Base-by-base conservation (phyloP, 2,329 filamentous ascomycete genomes). In the Amylocarpus encephaloides region DNA sequence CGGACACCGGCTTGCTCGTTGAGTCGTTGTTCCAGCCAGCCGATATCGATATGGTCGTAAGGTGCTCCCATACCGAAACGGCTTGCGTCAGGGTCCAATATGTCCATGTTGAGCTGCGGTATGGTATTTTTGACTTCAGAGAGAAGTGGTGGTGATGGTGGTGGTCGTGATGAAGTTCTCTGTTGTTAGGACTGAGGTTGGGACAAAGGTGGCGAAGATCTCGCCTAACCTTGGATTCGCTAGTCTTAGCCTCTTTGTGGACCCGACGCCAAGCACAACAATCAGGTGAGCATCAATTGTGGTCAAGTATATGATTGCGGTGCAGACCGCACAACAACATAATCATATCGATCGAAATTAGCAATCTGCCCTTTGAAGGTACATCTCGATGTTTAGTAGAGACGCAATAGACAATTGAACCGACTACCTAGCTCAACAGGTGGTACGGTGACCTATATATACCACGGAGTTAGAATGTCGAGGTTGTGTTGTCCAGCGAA, bases 41-140 rank as follows among this genome's bases (percentile, higher is more conserved):
- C 43, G 22, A 48, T 43, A 30, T 55, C 52, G 40, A 55, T 52
- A 33, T 46, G 32, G 18, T 55, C 34, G 47, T 50, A 55, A 12
- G 47, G 52, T 16, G 12, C 29, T 26, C 30, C 34, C 32, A 43
- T 43, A n/a, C 32, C 46, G 9, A 55, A n/a, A 11, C 19, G 29
- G 16, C 9, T 32, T 5, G 13, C 19, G 18, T 45, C 7, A 35
- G 47, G 42, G 32, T 43, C 32, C 16, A 29, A 43, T 10, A 35
- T 49, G n/a, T 49, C 50, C 49, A 55, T 55, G 33, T 35, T 46
- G 22, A 26, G 4, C 7, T 26, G 22, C 22, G 22, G 22, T 11
- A 30, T 34, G 43, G 49, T 26, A 7, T 40, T 26, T 38, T 46
- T 30, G 34, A 13, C 19, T 32, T 16, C n/a, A 9, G 19, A 6